Conservation (phyloP, 805 yeast genomes). For the Yamadazyma kitorensis region DNA sequence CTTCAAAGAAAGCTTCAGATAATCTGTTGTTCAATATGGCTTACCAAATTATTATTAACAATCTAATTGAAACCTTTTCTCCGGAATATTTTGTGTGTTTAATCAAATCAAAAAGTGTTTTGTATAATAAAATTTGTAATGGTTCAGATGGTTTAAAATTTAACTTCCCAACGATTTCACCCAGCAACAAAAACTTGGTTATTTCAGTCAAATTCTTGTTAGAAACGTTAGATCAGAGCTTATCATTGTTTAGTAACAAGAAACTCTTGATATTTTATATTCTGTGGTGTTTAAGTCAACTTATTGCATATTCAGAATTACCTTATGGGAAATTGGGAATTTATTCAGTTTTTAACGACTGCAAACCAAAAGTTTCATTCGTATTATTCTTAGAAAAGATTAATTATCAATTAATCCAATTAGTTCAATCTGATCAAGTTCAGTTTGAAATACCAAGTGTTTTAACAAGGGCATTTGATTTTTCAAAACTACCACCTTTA, state of each 20-base stretch:
- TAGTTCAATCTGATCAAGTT: constrained; percentile 25
- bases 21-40: background rate
- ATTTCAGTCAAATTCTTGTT: constrained; percentile 18
- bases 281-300: constrained; percentile 10
- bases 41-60: background rate
- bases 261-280: constrained; percentile 7
- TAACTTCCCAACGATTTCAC: constrained; percentile 1
- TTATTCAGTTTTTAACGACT: constrained; percentile 16
- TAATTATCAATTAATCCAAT: constrained; percentile 14
- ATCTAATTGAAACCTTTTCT: constrained; percentile 1
- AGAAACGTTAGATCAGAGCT: constrained; percentile 14
- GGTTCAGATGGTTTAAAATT: background rate
- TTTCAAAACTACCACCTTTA: constrained; percentile 10
- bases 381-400: constrained; percentile 12
- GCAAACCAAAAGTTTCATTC: constrained; percentile 22
- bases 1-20: too few species aligned
- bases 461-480: constrained; percentile 1
- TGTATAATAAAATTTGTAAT: constrained; percentile 1
- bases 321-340: constrained; percentile 14
- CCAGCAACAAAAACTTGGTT: constrained; percentile 9
- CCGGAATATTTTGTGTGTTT: constrained; percentile 1
- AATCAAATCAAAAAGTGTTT: background rate
- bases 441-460: constrained; percentile 15
- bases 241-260: constrained; percentile 20
- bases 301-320: constrained; percentile 12